These are phyloP conservation scores for Aechmea fasciata DNA, from an alignment of 176 grass and related monocot genomes.

Conservation along the genomic window DNA sequence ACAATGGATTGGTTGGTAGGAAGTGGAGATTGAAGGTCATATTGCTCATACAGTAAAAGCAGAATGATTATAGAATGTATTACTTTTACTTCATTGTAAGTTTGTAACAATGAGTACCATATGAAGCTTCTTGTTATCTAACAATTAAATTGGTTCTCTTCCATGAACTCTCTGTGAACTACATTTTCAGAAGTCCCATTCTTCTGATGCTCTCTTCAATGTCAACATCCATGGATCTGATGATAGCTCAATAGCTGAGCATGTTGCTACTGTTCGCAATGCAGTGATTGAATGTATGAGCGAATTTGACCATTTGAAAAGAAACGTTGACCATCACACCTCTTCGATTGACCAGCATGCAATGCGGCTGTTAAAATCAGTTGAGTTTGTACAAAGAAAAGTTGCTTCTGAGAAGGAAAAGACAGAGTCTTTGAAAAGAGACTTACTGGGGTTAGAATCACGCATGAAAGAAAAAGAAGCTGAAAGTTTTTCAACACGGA, in stretches of 20 bases:
- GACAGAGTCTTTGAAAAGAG: constrained; percentile 43
- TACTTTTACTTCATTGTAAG: too few species aligned
- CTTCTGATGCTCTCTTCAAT: constrained; percentile 32
- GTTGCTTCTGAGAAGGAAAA: constrained; percentile 42
- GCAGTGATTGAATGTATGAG: constrained; percentile 52
- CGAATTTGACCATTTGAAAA: constrained; percentile 59
- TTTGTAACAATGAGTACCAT: too few species aligned
- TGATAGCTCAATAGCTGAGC: constrained; percentile 45
- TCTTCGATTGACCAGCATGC: constrained; percentile 64
- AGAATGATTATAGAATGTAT: too few species aligned
- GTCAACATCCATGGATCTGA: constrained; percentile 36
- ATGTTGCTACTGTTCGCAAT: constrained; percentile 38
- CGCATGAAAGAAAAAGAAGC: constrained; percentile 55
- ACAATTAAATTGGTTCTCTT: background rate
- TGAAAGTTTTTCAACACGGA: constrained; percentile 36
- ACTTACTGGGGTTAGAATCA: constrained; percentile 34
- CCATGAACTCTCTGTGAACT: constrained; percentile 25
- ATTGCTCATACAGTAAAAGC: too few species aligned
- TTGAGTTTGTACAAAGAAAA: constrained; percentile 43
- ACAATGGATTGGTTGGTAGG: too few species aligned
- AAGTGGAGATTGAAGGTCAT: too few species aligned
- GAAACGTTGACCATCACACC: constrained; percentile 54
- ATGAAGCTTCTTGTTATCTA: background rate
- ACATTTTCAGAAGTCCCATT: constrained; percentile 45
- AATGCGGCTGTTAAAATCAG: constrained; percentile 41